Percentiles rank a stretch among this genome's conserved stretches.
Evolutionary conservation across 148 eudicot species (phyloP).

Genomic region (Rhododendron ferrugineum): DNA sequence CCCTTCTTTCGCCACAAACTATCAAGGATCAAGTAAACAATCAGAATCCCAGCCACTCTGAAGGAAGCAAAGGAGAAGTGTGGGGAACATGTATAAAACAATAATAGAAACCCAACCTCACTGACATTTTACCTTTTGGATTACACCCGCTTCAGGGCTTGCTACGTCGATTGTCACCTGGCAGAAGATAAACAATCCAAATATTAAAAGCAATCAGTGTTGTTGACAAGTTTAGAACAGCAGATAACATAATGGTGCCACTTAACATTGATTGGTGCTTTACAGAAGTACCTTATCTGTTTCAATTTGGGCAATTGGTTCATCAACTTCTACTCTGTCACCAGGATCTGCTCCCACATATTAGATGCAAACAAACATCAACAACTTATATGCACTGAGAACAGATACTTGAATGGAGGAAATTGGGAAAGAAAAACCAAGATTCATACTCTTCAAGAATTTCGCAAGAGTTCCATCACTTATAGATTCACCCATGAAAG

Average conservation of each 20-base stretch:
- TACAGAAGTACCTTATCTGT: conserved; percentile 66
- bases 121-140: conserved; percentile 50
- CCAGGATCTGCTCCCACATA: conserved; percentile 59
- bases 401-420: not conserved
- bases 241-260: not conserved
- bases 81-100: not conserved
- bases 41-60: conserved; percentile 9
- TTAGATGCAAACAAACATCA: conserved; percentile 1
- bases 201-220: conserved; percentile 3
- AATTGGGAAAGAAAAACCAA: not conserved
- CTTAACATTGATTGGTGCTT: not conserved
- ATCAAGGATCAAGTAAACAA: conserved; percentile 2
- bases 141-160: conserved; percentile 85
- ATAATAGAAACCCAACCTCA: not conserved
- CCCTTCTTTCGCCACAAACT: conserved; percentile 87
- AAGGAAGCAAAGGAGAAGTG: not conserved
- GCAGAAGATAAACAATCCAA: conserved; percentile 5
- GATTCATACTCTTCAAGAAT: conserved; percentile 69
- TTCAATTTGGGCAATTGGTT: conserved; percentile 89
- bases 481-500: conserved; percentile 91
- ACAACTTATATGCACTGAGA: not conserved
- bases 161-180: conserved; percentile 89
- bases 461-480: conserved; percentile 85
- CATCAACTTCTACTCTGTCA: conserved; percentile 80
- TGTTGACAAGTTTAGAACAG: not conserved